Conservation (phyloP, 768 basidiomycete genomes). For the Tricholoma hemisulphureum region DNA sequence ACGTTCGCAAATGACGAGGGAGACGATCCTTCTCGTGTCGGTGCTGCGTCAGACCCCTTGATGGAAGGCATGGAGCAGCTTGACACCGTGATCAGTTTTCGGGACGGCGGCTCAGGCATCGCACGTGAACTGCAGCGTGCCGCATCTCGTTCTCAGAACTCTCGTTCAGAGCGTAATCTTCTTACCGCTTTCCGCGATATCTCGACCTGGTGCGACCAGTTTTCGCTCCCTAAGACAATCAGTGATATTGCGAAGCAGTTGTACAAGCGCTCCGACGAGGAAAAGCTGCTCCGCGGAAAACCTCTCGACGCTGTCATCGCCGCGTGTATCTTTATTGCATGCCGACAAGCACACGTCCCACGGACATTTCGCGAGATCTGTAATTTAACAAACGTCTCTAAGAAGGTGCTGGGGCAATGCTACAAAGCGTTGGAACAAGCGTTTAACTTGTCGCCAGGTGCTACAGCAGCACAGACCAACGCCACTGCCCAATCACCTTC, state of each 20-base stretch:
- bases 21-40: conserved; percentile 99
- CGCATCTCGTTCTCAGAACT: conserved; percentile 73
- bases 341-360: conserved; percentile 92
- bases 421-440: conserved; percentile 87
- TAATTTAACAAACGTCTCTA: conserved; percentile 88
- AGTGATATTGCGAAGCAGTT: conserved; percentile 96
- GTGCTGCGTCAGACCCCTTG: conserved; percentile 89
- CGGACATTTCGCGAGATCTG: conserved; percentile 96
- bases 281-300: conserved; percentile 88
- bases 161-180: conserved; percentile 82
- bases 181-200: conserved; percentile 90
- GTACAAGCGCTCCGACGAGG: conserved; percentile 96
- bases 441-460: conserved; percentile 84
- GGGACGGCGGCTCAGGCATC: conserved; percentile 91
- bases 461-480: conserved; percentile 43
- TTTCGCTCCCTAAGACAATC: conserved; percentile 90
- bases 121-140: conserved; percentile 92
- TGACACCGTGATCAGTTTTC: conserved; percentile 92
- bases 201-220: conserved; percentile 91
- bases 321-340: conserved; percentile 97
- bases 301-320: conserved; percentile 92
- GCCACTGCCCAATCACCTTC: conserved; percentile 47
- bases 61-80: conserved; percentile 95
- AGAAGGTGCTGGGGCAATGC: conserved; percentile 93
- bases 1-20: conserved; percentile 99